Evolutionary conservation across 331 rosid genomes (phyloP).

Genomic region (Malus hybrid): DNA sequence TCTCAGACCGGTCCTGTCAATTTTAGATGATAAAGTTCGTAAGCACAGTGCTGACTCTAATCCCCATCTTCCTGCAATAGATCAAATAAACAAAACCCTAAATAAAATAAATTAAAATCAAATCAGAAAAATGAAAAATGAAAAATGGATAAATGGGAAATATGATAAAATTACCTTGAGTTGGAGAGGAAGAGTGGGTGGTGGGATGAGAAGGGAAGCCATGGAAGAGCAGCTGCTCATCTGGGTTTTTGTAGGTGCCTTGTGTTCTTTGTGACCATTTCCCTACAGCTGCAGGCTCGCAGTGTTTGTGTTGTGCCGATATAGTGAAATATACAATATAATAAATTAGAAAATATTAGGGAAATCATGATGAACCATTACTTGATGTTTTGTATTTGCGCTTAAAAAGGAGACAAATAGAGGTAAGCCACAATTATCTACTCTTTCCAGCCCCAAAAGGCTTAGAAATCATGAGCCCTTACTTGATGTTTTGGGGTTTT

Average conservation of each 20-base stretch:
- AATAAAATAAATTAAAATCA: not conserved
- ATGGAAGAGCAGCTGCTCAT: constrained; percentile 32
- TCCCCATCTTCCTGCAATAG: constrained; percentile 41
- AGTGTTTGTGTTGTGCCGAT: constrained; percentile 1
- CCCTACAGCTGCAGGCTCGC: constrained; percentile 15
- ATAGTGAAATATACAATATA: no score
- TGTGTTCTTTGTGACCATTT: not conserved
- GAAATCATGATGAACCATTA: not conserved
- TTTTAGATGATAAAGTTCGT: constrained; percentile 27
- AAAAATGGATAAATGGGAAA: not conserved
- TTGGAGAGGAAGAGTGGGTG: constrained; percentile 35
- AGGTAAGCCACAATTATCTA: no score
- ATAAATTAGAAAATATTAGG: not conserved
- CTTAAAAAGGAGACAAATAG: fast-evolving
- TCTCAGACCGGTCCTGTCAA: constrained; percentile 18
- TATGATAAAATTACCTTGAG: constrained; percentile 37
- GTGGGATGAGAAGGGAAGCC: constrained; percentile 63
- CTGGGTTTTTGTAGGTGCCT: not conserved
- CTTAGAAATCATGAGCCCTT: constrained; percentile 13
- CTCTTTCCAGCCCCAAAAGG: fast-evolving
- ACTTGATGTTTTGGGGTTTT: not conserved
- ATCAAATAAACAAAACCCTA: not conserved
- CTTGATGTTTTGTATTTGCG: no score
- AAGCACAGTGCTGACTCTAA: constrained; percentile 9
- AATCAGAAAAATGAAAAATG: not conserved